Evolutionary conservation across 305 asterid genomes (phyloP), one percentile per base, ranked within the genome.

Genomic region (Salvia sclarea): DNA sequence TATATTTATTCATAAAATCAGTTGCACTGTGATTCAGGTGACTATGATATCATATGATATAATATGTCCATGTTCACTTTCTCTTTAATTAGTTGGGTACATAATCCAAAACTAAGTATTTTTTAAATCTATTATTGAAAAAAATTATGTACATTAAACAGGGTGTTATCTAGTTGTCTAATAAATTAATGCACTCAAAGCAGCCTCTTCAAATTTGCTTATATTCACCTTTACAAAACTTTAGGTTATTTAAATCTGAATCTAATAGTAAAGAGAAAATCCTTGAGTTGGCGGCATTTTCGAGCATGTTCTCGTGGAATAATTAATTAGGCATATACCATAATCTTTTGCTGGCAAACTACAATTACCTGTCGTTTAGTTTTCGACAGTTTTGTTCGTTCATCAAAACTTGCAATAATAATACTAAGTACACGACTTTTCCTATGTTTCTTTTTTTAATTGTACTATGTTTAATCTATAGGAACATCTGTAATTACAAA

Each of bases 301-400:
- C 6, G 1, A 60, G 61, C 75, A 70, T 60, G 75, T 70, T 66
- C 10, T 16, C 4, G 48, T 52, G 12, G 30, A 62, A 38, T 38
- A 14, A 67, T 38, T 54, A 54, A 53, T 53, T 24, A 40, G 13
- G 44, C 20, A 60, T 61, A 28, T 49, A 50, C 28, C 50, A 14
- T 25, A 20, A 54, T 13, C 18, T 43, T 63, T 63, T 54, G 71
- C 45, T 71, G 75, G 57, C 56, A 71, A 70, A 38, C 17, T 59
- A 3, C 1, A 52, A 8, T 41, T 37, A 37, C 40, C 8, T 37
- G 52, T 50, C 25, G 11, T 66, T 21, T n/a, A 22, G 24, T 28
- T 52, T 48, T 18, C 56, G 7, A 44, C 30, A 4, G 8, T n/a
- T 16, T 9, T 17, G 0, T 49, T 17, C 18, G 18, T 38, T 40